These are phyloP conservation scores for Casuarina cunninghamiana DNA, from an alignment of 306 rosid species.

Conservation along the genomic window DNA sequence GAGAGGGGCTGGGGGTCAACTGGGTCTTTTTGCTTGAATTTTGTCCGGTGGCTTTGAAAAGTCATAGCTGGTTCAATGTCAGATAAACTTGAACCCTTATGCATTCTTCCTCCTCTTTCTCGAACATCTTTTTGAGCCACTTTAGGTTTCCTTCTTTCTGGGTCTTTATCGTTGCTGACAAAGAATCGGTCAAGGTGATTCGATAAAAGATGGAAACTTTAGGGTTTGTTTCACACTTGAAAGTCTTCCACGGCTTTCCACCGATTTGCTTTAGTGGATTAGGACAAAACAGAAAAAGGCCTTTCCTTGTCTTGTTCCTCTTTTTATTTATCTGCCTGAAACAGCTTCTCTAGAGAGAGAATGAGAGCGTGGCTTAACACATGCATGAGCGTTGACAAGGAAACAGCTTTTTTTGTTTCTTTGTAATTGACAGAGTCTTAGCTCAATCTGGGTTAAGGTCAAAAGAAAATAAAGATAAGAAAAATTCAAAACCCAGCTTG, in stretches of 20 bases:
- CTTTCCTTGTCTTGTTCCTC: conserved; percentile 54
- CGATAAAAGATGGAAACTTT: conserved; percentile 29
- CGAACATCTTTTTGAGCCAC: conserved; percentile 6
- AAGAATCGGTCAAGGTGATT: conserved; percentile 30
- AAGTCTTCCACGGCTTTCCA: conserved; percentile 11
- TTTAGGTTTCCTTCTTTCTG: conserved; percentile 18
- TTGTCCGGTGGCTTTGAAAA: conserved; percentile 43
- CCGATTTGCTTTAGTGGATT: not conserved
- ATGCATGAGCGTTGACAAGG: conserved; percentile 74
- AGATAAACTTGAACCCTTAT: not conserved
- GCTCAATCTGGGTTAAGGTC: conserved; percentile 41
- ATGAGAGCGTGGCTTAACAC: conserved; percentile 21
- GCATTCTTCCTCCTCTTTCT: conserved; percentile 1
- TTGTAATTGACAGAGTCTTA: conserved; percentile 33
- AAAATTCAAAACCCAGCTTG: conserved; percentile 24
- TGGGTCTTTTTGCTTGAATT: conserved; percentile 42
- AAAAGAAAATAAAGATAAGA: conserved; percentile 23
- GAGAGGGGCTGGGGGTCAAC: conserved; percentile 39
- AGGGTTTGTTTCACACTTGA: conserved; percentile 23
- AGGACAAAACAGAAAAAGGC: conserved; percentile 25
- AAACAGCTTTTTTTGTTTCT: conserved; percentile 34
- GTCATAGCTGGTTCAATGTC: conserved; percentile 45
- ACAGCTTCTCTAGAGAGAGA: conserved; percentile 33
- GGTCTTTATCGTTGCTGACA: conserved; percentile 53
- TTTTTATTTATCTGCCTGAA: conserved; percentile 35